phyloP scores from a whole-genome alignment of 306 rosid species.

The Acmispon strigosus region DNA sequence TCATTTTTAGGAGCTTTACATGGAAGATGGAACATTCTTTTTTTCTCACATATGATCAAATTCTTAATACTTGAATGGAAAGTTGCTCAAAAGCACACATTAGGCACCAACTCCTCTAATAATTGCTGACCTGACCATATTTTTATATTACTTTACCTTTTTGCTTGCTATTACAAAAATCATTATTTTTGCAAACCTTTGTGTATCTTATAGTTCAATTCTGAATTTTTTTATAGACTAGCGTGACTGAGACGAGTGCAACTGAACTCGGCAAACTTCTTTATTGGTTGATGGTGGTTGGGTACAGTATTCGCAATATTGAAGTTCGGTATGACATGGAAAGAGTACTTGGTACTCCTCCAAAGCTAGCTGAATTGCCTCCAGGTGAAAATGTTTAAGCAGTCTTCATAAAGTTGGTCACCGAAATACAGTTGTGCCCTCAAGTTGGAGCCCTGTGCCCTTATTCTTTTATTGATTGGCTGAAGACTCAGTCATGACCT shows the following conservation, averaged over 20 bases:
- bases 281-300: conserved; percentile 95
- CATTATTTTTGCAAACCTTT: background rate
- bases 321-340: conserved; percentile 98
- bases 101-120: background rate
- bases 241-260: conserved; percentile 65
- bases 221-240: conserved; percentile 45
- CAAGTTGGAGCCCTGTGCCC: conserved; percentile 1
- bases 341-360: conserved; percentile 78
- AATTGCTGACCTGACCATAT: background rate
- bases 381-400: conserved; percentile 72
- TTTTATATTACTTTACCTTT: background rate
- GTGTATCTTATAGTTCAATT: background rate
- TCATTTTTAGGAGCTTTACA: background rate
- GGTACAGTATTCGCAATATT: conserved; percentile 87
- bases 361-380: conserved; percentile 85
- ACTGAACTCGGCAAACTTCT: conserved; percentile 85
- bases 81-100: background rate
- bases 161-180: background rate
- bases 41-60: background rate
- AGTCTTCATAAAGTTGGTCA: background rate
- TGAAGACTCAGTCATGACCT: conserved; percentile 11
- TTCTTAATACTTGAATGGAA: background rate
- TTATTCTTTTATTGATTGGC: conserved; percentile 2
- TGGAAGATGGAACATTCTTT: background rate
- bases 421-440: background rate